Conservation (phyloP, 441 rosid genomes). For the Erodium trifolium region DNA sequence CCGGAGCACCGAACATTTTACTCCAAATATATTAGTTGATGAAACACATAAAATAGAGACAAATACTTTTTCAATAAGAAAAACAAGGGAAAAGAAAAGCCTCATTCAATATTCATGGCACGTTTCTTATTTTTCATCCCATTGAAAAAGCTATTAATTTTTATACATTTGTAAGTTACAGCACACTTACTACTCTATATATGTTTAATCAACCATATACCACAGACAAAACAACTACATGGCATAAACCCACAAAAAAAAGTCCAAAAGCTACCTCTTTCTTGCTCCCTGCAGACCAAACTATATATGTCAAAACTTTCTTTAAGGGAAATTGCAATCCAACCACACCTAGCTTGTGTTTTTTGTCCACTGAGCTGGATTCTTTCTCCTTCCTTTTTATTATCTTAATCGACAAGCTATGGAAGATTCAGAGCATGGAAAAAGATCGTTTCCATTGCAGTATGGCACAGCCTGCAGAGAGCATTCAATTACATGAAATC, state of each 20-base stretch:
- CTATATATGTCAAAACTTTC: not conserved
- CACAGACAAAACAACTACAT: not conserved
- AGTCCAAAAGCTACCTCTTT: not conserved
- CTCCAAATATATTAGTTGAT: too few relatives aligned
- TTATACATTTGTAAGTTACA: not conserved
- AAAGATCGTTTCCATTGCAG: not conserved
- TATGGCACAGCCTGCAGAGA: not conserved
- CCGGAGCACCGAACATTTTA: too few relatives aligned
- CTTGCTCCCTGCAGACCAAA: not conserved
- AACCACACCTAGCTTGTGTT: not conserved
- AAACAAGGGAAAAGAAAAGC: not conserved
- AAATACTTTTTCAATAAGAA: too few relatives aligned
- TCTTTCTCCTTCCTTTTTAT: constrained; percentile 3
- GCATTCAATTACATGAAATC: not conserved
- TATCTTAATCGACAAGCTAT: not conserved
- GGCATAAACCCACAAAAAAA: not conserved
- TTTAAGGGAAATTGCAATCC: not conserved
- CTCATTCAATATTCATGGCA: not conserved
- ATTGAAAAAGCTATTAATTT: not conserved
- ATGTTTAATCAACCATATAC: not conserved
- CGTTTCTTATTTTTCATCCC: not conserved
- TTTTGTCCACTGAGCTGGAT: not conserved
- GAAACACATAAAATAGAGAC: too few relatives aligned
- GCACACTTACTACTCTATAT: not conserved
- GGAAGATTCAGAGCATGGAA: not conserved